Evolutionary conservation across 202 grass and related monocot genomes (phyloP), one percentile per base, ranked within the genome.

Genomic region (Miscanthus sacchariflorus): DNA sequence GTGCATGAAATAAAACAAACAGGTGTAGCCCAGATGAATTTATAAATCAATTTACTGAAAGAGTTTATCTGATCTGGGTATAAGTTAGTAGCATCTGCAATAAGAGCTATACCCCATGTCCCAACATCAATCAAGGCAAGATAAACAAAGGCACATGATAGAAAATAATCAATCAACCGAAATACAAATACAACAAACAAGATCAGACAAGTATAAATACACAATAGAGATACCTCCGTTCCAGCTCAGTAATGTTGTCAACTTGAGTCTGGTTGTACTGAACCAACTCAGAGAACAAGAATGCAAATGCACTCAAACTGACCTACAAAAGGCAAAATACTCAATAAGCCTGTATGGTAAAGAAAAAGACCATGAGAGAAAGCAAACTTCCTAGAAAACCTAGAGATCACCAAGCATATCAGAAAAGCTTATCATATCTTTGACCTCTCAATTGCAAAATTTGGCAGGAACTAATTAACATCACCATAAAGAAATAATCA

Each of bases 251-350:
- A 83, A 99, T 99, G 84, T 99, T 99, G 80, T 99, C 97, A 84
- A 99, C 97, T 89, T 96, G 94, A 30, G 94, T 99, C 91, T 99
- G 97, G 76, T 95, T 96, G 93, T 96, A 99, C 76, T 99, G 97
- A 80, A 99, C 97, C 69, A 99, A 61, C 82, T 99, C 97, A 9
- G 97, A 99, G 83, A 99, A 99, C 91, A 99, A 80, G 87, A 99
- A 99, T 46, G 97, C 92, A 86, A 99, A 99, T 63, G 91, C 97
- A 86, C 97, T 99, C 89, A 99, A 86, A 92, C 94, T 94, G 71
- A 99, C 97, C 97, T 99, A 89, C 42, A 74, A 85, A 88, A 48
- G 27, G 79, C 13, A 85, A 21, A 88, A 70, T 52, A 81, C 48
- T 74, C 25, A n/a, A 9, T 89, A 68, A 90, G 72, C 7, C 73